Conservation (phyloP, 1,284 basidiomycete genomes). For the Phlebopus sp. region DNA sequence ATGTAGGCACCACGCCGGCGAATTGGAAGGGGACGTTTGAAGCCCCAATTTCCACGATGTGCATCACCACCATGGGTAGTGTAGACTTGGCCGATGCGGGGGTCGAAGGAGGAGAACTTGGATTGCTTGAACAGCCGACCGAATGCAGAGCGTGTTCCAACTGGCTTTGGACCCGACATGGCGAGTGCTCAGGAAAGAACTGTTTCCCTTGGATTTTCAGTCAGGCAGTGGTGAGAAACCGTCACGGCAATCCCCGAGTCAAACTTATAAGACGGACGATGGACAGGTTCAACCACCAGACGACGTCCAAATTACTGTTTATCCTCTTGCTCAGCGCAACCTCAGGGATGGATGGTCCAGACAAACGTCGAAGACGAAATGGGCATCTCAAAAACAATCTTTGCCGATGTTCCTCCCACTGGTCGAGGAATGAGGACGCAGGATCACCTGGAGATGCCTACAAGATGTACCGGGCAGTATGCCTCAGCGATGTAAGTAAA, state of each 20-base stretch:
- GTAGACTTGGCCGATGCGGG: conserved; percentile 69
- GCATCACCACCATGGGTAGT: conserved; percentile 63
- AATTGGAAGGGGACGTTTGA: conserved; percentile 72
- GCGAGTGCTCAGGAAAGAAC: conserved; percentile 22
- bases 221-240: conserved; percentile 11
- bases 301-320: conserved; percentile 81
- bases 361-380: conserved; percentile 77
- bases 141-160: conserved; percentile 57
- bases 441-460: conserved; percentile 84
- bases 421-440: conserved; percentile 85
- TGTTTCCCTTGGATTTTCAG: neutral
- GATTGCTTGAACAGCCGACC: conserved; percentile 69
- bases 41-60: conserved; percentile 72
- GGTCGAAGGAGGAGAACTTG: conserved; percentile 75
- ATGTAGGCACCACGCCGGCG: conserved; percentile 61
- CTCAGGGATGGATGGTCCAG: conserved; percentile 75
- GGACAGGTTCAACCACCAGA: conserved; percentile 13
- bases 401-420: conserved; percentile 80
- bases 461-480: conserved; percentile 35
- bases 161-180: conserved; percentile 29
- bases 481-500: no score
- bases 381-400: conserved; percentile 83
- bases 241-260: conserved; percentile 28
- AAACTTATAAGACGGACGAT: conserved; percentile 9
- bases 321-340: conserved; percentile 46